These are phyloP conservation scores for Bryum argenteum DNA, from an alignment of 225 moss, liverwort and hornwort species.

Conservation along the genomic window DNA sequence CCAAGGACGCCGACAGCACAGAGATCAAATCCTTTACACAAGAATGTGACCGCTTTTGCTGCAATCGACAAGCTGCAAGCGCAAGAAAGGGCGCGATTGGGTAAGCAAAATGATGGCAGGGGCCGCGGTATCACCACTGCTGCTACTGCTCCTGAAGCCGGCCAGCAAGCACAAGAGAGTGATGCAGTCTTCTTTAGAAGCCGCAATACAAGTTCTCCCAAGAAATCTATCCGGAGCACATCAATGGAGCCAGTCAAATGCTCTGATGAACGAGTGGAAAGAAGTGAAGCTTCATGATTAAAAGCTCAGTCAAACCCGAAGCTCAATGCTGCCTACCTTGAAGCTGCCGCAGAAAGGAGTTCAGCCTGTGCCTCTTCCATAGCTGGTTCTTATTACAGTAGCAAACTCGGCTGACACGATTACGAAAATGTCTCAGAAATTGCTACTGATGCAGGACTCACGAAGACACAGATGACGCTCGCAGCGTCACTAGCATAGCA, in stretches of 20 bases:
- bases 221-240: slow-evolving; percentile 29
- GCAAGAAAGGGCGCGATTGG: slow-evolving; percentile 32
- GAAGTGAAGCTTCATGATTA: slow-evolving; percentile 25
- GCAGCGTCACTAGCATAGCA: slow-evolving; percentile 28
- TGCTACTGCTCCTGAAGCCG: slow-evolving; percentile 10
- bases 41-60: slow-evolving; percentile 36
- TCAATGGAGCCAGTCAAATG: slow-evolving; percentile 25
- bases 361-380: slow-evolving; percentile 14
- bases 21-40: slow-evolving; percentile 39
- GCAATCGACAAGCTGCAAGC: slow-evolving; percentile 37
- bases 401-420: slow-evolving; percentile 22
- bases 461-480: slow-evolving; percentile 28
- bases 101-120: slow-evolving; percentile 7
- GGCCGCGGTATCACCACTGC: slow-evolving; percentile 1
- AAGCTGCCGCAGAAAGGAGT: slow-evolving; percentile 20
- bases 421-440: slow-evolving; percentile 28
- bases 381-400: background rate
- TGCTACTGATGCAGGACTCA: slow-evolving; percentile 28
- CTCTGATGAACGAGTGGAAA: background rate
- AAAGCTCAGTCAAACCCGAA: slow-evolving; percentile 22
- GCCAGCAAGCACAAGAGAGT: slow-evolving; percentile 23
- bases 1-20: slow-evolving; percentile 28
- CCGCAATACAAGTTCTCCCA: slow-evolving; percentile 19
- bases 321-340: slow-evolving; percentile 19
- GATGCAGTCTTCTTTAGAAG: slow-evolving; percentile 17